Evolutionary conservation across 2,329 filamentous ascomycete species (phyloP).

Genomic region (Leptographium radiaticola): DNA sequence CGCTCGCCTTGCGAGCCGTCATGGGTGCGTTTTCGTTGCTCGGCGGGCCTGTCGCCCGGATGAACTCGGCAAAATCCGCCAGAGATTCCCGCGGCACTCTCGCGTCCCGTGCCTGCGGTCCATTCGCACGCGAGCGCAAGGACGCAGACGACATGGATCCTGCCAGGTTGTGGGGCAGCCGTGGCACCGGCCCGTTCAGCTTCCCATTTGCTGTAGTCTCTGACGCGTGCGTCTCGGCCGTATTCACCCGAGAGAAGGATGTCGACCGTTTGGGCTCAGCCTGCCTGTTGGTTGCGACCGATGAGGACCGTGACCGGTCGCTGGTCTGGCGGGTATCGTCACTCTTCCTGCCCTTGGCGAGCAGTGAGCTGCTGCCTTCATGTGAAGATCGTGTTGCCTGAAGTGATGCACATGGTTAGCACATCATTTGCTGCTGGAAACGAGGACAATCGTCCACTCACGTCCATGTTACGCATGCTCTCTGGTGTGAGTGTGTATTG

Average conservation of each 20-base stretch:
- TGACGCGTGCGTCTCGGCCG: slow-evolving; percentile 11
- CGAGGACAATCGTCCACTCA: slow-evolving; percentile 25
- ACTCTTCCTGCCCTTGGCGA: slow-evolving; percentile 29
- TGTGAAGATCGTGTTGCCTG: slow-evolving; percentile 28
- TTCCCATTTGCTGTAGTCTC: slow-evolving; percentile 14
- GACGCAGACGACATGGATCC: slow-evolving; percentile 10
- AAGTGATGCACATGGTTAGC: background rate
- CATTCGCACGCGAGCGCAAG: slow-evolving; percentile 19
- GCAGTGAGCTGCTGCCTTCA: slow-evolving; percentile 24
- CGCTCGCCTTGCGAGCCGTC: background rate
- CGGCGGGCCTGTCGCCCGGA: slow-evolving; percentile 70
- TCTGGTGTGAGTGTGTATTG: slow-evolving; percentile 73
- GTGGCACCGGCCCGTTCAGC: slow-evolving; percentile 5
- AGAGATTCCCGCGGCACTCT: slow-evolving; percentile 58
- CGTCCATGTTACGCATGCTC: slow-evolving; percentile 64
- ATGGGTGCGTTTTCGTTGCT: slow-evolving; percentile 11
- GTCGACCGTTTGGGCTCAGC: slow-evolving; percentile 21
- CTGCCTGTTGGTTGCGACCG: slow-evolving; percentile 24
- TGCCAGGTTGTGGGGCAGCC: slow-evolving; percentile 17
- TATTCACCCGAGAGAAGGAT: slow-evolving; percentile 18
- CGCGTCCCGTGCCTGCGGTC: slow-evolving; percentile 53
- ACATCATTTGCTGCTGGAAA: background rate
- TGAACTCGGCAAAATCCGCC: slow-evolving; percentile 78
- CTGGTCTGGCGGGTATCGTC: slow-evolving; percentile 29
- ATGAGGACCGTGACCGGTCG: slow-evolving; percentile 35